Base-by-base conservation (phyloP, 306 rosid genomes). In the Albizia julibrissin region DNA sequence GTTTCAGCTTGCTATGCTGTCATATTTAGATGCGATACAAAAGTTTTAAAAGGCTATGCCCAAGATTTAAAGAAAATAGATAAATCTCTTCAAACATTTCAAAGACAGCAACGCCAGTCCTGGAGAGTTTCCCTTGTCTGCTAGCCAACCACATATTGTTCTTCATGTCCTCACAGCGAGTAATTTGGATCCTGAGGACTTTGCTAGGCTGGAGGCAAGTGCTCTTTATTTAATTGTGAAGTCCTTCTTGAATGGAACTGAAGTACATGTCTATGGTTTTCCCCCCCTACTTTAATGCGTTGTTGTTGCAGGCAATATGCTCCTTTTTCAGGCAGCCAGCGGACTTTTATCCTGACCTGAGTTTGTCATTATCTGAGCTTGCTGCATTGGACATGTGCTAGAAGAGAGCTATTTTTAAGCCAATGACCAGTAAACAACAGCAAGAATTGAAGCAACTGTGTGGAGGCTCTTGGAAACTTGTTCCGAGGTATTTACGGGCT, bases 381-480 rank as follows among this genome's bases (percentile, higher is more conserved):
- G 98, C 99, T 83, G 98, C 99, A 12, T 74, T 95, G 10, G 98
- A 95, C 85, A 89, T 95, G 95, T 95, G 98, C 85, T 89, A 50
- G 77, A 93, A 92, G 89, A 90, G 98, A 80, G 98, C 94, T 47
- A 91, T 92, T 79, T 95, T 95, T 87, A 95, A 87, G 90, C 95
- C 92, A 75, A 93, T 93, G 97, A 87, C 89, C 3, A 62, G 83
- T 8, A 97, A 91, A 82, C 87, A 93, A 74, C 86, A 83, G 75
- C 83, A 78, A 52, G 87, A 89, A 46, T 79, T 95, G 89, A 95
- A 89, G 93, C 93, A 82, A 85, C 85, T 86, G 81, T 95, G 99
- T 83, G 99, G 99, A 46, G 99, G 99, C 13, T 93, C 97, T 16
- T 95, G 98, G 98, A 95, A 93, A 73, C 91, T 95, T 79, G 99